These are phyloP conservation scores for Candida anutae DNA, from an alignment of 1,139 yeast species.

Conservation along the genomic window DNA sequence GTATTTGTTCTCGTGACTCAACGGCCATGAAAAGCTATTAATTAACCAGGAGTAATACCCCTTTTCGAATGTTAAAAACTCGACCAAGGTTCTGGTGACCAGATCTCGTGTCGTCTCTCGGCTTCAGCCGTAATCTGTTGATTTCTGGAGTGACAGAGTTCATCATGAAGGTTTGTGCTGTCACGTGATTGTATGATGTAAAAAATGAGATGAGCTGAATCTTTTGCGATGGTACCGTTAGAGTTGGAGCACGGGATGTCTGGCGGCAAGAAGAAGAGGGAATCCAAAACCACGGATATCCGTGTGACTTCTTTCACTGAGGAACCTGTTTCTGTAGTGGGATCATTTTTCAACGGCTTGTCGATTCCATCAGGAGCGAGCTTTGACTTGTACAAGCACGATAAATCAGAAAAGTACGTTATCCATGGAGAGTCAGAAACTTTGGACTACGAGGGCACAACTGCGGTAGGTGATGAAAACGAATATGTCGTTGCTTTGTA, in stretches of 20 bases:
- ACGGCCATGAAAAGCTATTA: too few species aligned
- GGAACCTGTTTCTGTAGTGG: conserved; percentile 35
- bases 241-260: conserved; percentile 8
- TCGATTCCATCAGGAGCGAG: conserved; percentile 49
- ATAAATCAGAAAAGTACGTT: conserved; percentile 36
- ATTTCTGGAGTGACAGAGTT: too few species aligned
- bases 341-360: conserved; percentile 70
- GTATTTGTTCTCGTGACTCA: too few species aligned
- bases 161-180: too few species aligned
- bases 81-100: too few species aligned
- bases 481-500: conserved; percentile 61
- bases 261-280: conserved; percentile 14
- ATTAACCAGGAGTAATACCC: too few species aligned
- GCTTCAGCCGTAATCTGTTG: too few species aligned
- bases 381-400: conserved; percentile 58
- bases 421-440: conserved; percentile 74
- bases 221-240: conserved; percentile 2
- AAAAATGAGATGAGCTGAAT: conserved; percentile 7
- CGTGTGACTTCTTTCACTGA: conserved; percentile 21
- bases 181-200: conserved; percentile 1
- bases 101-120: too few species aligned
- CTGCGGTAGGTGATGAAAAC: conserved; percentile 29
- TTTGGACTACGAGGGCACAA: conserved; percentile 65
- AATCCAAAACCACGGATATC: conserved; percentile 18
- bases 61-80: too few species aligned